A percentile compares a stretch with the other conserved stretches of the same genome.
Conservation (phyloP, 371 early-diverging fungal species). For the Mortierella sp. region DNA sequence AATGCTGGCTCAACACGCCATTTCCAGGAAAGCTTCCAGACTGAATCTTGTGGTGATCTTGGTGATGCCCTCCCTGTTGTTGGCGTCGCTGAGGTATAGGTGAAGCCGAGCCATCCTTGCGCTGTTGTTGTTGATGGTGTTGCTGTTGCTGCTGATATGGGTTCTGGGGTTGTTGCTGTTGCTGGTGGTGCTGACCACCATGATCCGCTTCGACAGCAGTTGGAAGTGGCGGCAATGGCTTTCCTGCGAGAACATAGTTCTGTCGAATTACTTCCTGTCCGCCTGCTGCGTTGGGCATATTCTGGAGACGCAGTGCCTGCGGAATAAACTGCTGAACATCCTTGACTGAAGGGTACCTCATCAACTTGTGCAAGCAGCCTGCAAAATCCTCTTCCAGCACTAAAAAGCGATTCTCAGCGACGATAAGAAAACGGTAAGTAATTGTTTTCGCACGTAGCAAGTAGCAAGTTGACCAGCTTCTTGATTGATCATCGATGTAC, state of each 20-base stretch:
- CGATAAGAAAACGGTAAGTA: neutral
- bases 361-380: slow-evolving; percentile 79
- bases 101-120: neutral
- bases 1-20: slow-evolving; percentile 45
- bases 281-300: slow-evolving; percentile 62
- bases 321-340: slow-evolving; percentile 71
- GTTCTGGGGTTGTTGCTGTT: slow-evolving; percentile 20
- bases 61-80: slow-evolving; percentile 23
- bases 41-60: slow-evolving; percentile 29
- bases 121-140: slow-evolving; percentile 14
- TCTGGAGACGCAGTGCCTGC: slow-evolving; percentile 76
- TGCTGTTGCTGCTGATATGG: slow-evolving; percentile 28
- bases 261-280: slow-evolving; percentile 72
- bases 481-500: slow-evolving; percentile 24
- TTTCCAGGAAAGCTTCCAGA: slow-evolving; percentile 30
- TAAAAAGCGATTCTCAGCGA: slow-evolving; percentile 31
- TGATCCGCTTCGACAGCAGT: slow-evolving; percentile 11
- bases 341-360: slow-evolving; percentile 79
- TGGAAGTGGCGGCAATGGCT: slow-evolving; percentile 60
- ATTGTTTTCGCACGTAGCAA: neutral
- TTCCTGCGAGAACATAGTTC: slow-evolving; percentile 67
- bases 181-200: slow-evolving; percentile 13
- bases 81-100: slow-evolving; percentile 16
- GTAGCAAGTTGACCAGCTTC: neutral
- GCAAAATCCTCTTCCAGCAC: slow-evolving; percentile 85